Conservation (phyloP, 257 asterid species). For the Cinchona pubescens region DNA sequence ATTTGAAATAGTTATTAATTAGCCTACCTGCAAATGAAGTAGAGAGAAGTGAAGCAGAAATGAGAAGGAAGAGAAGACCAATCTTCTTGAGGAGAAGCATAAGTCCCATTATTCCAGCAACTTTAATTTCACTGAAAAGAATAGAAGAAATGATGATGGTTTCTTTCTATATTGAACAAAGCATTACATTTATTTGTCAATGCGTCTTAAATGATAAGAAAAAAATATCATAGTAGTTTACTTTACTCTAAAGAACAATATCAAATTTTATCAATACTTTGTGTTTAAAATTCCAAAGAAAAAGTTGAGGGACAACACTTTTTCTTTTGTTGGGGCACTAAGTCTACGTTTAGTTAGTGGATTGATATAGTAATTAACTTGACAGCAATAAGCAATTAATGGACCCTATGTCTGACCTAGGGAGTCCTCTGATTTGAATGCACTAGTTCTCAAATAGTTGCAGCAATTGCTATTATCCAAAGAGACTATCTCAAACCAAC, state of each 20-base stretch:
- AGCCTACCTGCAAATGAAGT: slow-evolving; percentile 63
- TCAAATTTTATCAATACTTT: slow-evolving; percentile 22
- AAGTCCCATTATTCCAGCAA: slow-evolving; percentile 35
- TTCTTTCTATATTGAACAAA: slow-evolving; percentile 30
- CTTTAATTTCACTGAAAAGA: slow-evolving; percentile 18
- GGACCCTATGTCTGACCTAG: not conserved
- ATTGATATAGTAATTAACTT: slow-evolving; percentile 26
- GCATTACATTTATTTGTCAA: slow-evolving; percentile 10
- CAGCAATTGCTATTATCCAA: not conserved
- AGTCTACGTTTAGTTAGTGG: slow-evolving; percentile 65
- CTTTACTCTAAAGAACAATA: slow-evolving; percentile 38
- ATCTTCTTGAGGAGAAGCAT: slow-evolving; percentile 46
- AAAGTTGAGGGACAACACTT: slow-evolving; percentile 58
- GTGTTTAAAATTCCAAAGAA: slow-evolving; percentile 31
- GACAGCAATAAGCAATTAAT: slow-evolving; percentile 6
- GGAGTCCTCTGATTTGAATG: slow-evolving; percentile 6
- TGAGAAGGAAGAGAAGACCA: slow-evolving; percentile 58
- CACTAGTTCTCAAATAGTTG: not conserved
- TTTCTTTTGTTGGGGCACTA: slow-evolving; percentile 77
- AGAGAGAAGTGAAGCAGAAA: slow-evolving; percentile 52
- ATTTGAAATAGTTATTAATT: not conserved
- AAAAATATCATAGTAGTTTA: slow-evolving; percentile 23
- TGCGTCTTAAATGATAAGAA: slow-evolving; percentile 14
- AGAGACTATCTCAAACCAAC: not conserved
- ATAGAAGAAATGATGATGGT: slow-evolving; percentile 14